phyloP scores from a whole-genome alignment of 768 basidiomycete genomes.

The Mycena rebaudengoi region DNA sequence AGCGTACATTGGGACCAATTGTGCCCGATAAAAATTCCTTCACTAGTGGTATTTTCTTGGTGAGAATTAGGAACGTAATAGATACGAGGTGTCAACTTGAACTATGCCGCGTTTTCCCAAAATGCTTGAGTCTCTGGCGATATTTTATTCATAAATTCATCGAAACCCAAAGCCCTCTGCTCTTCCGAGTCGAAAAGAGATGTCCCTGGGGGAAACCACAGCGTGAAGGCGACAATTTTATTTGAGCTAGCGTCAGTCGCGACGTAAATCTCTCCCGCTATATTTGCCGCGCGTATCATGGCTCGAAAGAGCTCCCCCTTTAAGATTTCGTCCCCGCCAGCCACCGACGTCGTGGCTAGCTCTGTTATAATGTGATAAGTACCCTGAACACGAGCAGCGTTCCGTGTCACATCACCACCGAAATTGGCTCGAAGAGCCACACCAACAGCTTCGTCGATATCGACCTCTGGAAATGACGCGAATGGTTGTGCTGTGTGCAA shows the following conservation, averaged over 20 bases:
- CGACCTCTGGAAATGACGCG: not conserved
- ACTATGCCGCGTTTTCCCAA: constrained; percentile 32
- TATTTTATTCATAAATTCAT: constrained; percentile 34
- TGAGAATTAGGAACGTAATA: not conserved
- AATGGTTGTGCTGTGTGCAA: not conserved
- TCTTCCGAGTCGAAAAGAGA: constrained; percentile 42
- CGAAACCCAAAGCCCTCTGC: constrained; percentile 36
- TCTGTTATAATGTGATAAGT: constrained; percentile 25
- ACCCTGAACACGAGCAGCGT: too few species aligned
- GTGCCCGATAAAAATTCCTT: constrained; percentile 4
- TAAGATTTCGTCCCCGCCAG: constrained; percentile 34
- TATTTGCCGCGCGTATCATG: constrained; percentile 33
- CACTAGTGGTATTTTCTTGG: constrained; percentile 14
- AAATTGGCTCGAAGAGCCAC: constrained; percentile 11
- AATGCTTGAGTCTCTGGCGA: constrained; percentile 33
- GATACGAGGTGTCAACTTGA: not conserved
- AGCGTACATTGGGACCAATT: constrained; percentile 13
- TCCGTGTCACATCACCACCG: constrained; percentile 5
- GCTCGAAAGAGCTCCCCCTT: constrained; percentile 33
- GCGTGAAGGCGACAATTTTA: constrained; percentile 34
- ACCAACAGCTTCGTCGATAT: constrained; percentile 21
- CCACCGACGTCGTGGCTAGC: constrained; percentile 33
- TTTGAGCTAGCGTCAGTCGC: constrained; percentile 32
- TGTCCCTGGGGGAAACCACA: constrained; percentile 44
- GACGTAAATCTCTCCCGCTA: constrained; percentile 38